Evolutionary conservation across 345 rosid genomes (phyloP), one percentile per base, ranked within the genome.

Genomic region (Rhizophora apiculata): DNA sequence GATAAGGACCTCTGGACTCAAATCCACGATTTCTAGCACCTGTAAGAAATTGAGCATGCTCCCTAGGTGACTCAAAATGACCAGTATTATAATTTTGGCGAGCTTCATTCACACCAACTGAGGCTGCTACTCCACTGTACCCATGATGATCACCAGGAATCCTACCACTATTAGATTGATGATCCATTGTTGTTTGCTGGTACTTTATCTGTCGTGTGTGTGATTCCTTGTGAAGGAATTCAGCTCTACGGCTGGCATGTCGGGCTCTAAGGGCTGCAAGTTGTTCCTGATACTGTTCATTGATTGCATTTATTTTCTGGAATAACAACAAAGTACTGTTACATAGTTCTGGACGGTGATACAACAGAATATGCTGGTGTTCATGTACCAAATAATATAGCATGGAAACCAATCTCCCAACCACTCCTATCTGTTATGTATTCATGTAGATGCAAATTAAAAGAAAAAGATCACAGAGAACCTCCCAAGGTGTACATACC

Each of bases 231-330:
- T 77, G 80, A 36, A 90, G 86, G 74, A 87, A 74, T 63, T 88
- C 98, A 37, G 88, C 96, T 76, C 91, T 87, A 20, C 75, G 91
- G 73, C 75, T 79, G n/a, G 88, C 81, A 60, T 88, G 93, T 4
- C 84, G 78, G 27, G 85, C 80, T 74, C 95, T 81, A 32, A 92
- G 84, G 29, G 85, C 85, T 67, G 81, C 76, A 62, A 92, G 81
- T 68, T 88, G 87, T 70, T 90, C 94, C 79, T 83, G 86, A 58
- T 88, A 85, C 72, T 80, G 91, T 63, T 82, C 71, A 73, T 83
- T 88, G 61, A 92, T 89, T 36, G 86, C 75, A 70, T 80, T 87
- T 81, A 92, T 72, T 79, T 83, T 92, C 98, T 92, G 89, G 54
- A 77, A 56, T 37, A 65, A 2, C 19, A 62, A 68, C 27, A 59